Evolutionary conservation across 345 rosid species (phyloP).

Genomic region (Moricandia moricandioides): DNA sequence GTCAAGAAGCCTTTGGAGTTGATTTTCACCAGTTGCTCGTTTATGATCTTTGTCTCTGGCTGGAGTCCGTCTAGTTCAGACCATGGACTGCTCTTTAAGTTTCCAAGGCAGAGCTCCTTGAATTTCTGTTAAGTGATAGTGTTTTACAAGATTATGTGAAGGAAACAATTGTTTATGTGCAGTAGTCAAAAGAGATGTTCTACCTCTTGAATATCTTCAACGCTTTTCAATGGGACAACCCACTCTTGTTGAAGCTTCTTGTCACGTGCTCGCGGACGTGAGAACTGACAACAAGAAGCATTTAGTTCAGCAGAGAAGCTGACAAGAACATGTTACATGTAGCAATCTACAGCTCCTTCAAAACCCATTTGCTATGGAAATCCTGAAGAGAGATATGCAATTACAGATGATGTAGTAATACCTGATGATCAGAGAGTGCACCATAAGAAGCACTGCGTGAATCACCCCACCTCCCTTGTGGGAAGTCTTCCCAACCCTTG

Average conservation of each 20-base stretch:
- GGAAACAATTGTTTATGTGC: background rate
- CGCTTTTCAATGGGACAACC: slow-evolving; percentile 38
- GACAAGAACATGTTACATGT: no score
- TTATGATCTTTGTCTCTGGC: slow-evolving; percentile 87
- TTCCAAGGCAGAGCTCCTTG: slow-evolving; percentile 72
- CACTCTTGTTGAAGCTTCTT: no score
- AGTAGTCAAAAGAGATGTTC: background rate
- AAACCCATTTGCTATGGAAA: no score
- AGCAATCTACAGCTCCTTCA: background rate
- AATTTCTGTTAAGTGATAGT: slow-evolving; percentile 49
- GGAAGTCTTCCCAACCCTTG: slow-evolving; percentile 85
- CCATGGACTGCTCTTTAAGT: slow-evolving; percentile 85
- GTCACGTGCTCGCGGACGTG: background rate
- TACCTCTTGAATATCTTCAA: slow-evolving; percentile 84
- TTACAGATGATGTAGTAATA: slow-evolving; percentile 16
- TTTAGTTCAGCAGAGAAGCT: background rate
- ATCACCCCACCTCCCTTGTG: slow-evolving; percentile 93
- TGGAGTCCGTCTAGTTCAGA: slow-evolving; percentile 91
- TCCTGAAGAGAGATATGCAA: background rate
- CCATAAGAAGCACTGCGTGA: slow-evolving; percentile 84
- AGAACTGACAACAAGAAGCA: slow-evolving; percentile 21
- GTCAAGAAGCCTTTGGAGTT: slow-evolving; percentile 86
- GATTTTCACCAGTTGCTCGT: slow-evolving; percentile 74
- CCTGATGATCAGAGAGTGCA: slow-evolving; percentile 85
- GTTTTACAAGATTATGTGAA: background rate